phyloP scores from a whole-genome alignment of 1,284 basidiomycete genomes.

The Phylloporus sp. region DNA sequence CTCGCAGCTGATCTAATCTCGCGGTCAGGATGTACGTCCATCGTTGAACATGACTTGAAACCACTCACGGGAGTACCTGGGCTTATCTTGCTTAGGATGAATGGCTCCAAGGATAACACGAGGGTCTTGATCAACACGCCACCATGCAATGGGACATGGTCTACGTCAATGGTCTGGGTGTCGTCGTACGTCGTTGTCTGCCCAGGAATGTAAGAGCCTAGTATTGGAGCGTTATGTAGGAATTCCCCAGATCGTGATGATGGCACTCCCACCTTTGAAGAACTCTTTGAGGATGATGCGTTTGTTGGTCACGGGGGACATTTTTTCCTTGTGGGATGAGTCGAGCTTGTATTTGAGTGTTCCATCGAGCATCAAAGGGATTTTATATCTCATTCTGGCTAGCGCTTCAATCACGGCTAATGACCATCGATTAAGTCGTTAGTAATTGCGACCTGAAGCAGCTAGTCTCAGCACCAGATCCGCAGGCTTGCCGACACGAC shows the following conservation, averaged over 20 bases:
- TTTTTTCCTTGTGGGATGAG: not conserved
- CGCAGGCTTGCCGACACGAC: no score
- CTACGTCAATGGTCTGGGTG: constrained; percentile 12
- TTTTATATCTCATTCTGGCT: not conserved
- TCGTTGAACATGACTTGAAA: not conserved
- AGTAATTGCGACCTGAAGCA: no score
- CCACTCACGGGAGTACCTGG: not conserved
- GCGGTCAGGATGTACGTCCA: not conserved
- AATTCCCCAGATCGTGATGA: not conserved
- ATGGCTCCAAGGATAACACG: constrained; percentile 7
- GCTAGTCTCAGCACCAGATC: no score
- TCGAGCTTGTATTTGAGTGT: not conserved
- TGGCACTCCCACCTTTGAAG: not conserved
- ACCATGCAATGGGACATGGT: constrained; percentile 11
- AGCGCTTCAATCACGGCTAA: not conserved
- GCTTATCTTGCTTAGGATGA: not conserved
- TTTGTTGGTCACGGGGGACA: constrained; percentile 10
- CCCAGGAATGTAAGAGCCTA: not conserved
- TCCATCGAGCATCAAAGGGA: not conserved
- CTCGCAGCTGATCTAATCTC: constrained; percentile 1
- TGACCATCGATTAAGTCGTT: no score
- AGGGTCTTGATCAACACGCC: constrained; percentile 11
- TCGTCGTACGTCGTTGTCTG: constrained; percentile 6
- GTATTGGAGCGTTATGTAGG: not conserved
- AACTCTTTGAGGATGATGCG: constrained; percentile 5